Evolutionary conservation across 2,329 filamentous ascomycete species (phyloP).

Genomic region (Neodidymelliopsis sp.): DNA sequence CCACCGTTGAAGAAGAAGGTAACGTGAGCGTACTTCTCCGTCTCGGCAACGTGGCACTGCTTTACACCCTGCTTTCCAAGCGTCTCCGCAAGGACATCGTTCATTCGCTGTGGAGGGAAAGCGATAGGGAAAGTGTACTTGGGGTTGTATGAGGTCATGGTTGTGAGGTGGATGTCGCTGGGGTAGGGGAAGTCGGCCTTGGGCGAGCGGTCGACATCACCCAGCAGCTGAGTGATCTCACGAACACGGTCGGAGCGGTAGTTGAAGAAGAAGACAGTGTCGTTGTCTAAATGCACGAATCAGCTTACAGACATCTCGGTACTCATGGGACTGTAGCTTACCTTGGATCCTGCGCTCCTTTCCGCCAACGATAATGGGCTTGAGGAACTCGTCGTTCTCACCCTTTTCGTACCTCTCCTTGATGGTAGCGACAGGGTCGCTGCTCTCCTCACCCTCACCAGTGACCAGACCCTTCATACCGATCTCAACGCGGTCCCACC

Average conservation of each 20-base stretch:
- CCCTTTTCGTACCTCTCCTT: conserved; percentile 85
- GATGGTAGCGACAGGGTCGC: conserved; percentile 85
- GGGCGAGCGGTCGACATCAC: conserved; percentile 89
- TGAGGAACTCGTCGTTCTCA: conserved; percentile 97
- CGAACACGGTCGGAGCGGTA: conserved; percentile 98
- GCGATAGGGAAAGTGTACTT: conserved; percentile 93
- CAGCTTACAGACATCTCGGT: conserved; percentile 40
- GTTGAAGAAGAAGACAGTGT: conserved; percentile 99
- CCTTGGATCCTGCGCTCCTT: conserved; percentile 85
- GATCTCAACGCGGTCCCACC: conserved; percentile 93
- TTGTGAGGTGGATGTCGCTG: conserved; percentile 84
- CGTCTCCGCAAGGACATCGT: conserved; percentile 97
- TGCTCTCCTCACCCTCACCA: conserved; percentile 85
- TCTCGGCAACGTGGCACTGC: conserved; percentile 97
- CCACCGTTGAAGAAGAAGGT: conserved; percentile 99
- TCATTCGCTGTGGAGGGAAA: conserved; percentile 95
- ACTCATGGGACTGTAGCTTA: conserved; percentile 49
- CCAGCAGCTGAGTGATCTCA: conserved; percentile 93
- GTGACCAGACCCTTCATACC: conserved; percentile 85
- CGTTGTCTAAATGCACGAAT: conserved; percentile 68
- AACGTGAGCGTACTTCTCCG: conserved; percentile 99
- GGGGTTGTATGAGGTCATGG: conserved; percentile 98
- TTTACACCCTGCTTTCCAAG: conserved; percentile 85
- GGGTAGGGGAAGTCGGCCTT: conserved; percentile 92
- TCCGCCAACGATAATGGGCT: conserved; percentile 94